Evolutionary conservation across 2,329 filamentous ascomycete species (phyloP), one percentile per base, ranked within the genome.

Genomic region (Karstenula rhodostoma): DNA sequence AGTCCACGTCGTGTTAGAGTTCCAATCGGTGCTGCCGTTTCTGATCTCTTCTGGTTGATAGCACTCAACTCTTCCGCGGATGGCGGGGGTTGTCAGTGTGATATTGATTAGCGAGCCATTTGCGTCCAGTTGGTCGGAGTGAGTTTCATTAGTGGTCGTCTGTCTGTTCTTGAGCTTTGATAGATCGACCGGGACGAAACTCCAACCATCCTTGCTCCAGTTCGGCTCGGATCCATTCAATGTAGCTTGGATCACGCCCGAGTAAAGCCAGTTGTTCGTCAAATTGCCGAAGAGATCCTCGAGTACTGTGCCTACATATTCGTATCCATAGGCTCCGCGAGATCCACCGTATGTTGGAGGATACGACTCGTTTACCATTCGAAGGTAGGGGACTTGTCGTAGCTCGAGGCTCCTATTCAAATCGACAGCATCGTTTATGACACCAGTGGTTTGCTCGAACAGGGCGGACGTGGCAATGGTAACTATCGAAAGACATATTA

Each of bases 201-300:
- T 67, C 68, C 66, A 71, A 1, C 65, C 66, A 46, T 72, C 62
- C 12, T 50, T 60, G 43, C 66, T 70, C 69, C 69, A 72, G 5
- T 29, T 32, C 1, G 67, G 67, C 22, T 68, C 55, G 10, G 62
- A 61, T 1, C 59, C 64, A 50, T 67, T 62, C 25, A 66, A 44
- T 23, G 68, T 61, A 5, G 66, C 49, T 48, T 70, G 63, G 19
- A 70, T 60, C 1, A 62, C 56, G 10, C 63, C 67, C 17, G 61
- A 61, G 52, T 67, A 67, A 32, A 71, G 60, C 69, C 69, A 72
- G 46, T 67, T 69, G 2, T 64, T 68, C 6, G 59, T 57, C 5
- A 66, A 57, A 22, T 68, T 61, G 4, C 27, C 59, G 27, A 60
- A 67, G 10, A 67, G 35, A 4, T 60, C 56, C 4, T 42, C n/a